These are phyloP conservation scores for Ilex asprella DNA, from an alignment of 257 asterid genomes.

Conservation along the genomic window DNA sequence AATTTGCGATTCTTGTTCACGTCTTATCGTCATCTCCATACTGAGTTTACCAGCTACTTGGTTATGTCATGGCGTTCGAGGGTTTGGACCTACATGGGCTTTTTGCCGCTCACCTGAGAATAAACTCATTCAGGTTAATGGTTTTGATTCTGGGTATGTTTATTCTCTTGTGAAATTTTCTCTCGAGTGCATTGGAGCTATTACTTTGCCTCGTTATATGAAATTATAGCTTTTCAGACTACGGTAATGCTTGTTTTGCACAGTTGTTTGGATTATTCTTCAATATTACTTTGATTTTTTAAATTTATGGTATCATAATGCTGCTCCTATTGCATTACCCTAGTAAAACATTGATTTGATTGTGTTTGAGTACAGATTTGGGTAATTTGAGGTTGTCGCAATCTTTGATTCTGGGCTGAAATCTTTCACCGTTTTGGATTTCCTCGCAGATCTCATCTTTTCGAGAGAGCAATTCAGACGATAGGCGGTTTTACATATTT, in stretches of 20 bases:
- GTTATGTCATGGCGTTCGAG: neutral
- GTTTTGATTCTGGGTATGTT: neutral
- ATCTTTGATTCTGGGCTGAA: too few relatives aligned
- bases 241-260: too few relatives aligned
- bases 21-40: too few relatives aligned
- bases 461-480: constrained; percentile 90
- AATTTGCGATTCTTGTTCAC: neutral
- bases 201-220: neutral
- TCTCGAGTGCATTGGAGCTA: neutral
- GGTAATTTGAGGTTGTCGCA: too few relatives aligned
- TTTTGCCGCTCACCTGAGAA: neutral
- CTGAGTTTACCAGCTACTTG: too few relatives aligned
- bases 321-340: too few relatives aligned
- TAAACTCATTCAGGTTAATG: neutral
- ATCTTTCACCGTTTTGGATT: constrained; percentile 2
- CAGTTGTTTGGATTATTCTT: neutral
- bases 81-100: constrained; percentile 3
- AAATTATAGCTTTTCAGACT: neutral
- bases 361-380: too few relatives aligned
- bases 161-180: neutral
- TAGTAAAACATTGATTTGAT: too few relatives aligned
- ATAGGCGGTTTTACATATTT: constrained; percentile 78
- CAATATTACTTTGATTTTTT: too few relatives aligned
- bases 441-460: constrained; percentile 73
- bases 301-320: neutral